Evolutionary conservation across 495 filamentous ascomycete species (phyloP), one percentile per base, ranked within the genome.

Genomic region (Saxispiralis lemnorum): DNA sequence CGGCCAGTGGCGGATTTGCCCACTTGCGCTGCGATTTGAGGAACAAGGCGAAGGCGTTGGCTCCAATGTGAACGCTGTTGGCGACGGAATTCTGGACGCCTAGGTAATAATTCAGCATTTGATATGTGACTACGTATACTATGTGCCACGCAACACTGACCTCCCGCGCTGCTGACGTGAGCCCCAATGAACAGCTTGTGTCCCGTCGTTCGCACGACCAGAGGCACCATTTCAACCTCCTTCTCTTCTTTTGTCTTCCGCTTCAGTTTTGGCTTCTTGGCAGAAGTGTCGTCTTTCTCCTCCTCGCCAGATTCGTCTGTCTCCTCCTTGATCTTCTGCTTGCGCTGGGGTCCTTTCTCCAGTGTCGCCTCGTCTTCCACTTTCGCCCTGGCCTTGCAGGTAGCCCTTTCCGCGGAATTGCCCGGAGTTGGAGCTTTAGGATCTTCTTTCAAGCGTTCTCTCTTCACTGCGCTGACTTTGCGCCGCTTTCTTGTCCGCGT

Each of bases 21-120:
- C 89, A 97, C 64, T 92, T 95, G 33, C 83, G 75, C 57, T 96
- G 92, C 0, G 81, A 89, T 57, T 96, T 96, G 44, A 96, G 70
- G 61, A 97, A 97, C 16, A 96, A 62, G 12, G 89, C 89, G 49
- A 95, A 89, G 16, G 86, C 74, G 55, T 97, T 97, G 17, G 78
- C 85, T 43, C 87, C 76, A 35, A 21, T 17, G 14, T 31, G 35
- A 7, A 78, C 58, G 46, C 76, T 73, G 53, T 95, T 95, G 7
- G 69, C 67, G 43, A 95, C 72, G 0, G 87, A 68, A 56, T 95
- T 93, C 46, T 95, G 86, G 2, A 95, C 81, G 15, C 87, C 81
- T 84, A 52, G 9, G 38, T 12, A 28, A 31, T 33, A 7, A 9
- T 17, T 19, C 6, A 16, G 9, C 19, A 19, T 38, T 13, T 15